These are phyloP conservation scores for Ceratocystis destructans DNA, from an alignment of 2,329 filamentous ascomycete species.

Conservation along the genomic window DNA sequence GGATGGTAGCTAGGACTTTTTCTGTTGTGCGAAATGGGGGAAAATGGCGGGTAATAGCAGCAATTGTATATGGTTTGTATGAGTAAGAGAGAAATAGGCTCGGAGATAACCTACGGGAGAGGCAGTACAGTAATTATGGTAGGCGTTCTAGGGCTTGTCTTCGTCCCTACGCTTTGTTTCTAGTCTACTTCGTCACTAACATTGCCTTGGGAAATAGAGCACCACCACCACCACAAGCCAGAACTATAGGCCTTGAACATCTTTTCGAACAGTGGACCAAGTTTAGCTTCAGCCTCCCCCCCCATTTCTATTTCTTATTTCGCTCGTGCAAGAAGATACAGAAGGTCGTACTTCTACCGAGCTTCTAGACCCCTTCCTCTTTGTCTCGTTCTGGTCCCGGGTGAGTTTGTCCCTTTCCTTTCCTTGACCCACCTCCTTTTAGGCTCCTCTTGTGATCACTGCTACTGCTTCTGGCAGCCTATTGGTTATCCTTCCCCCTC, in stretches of 20 bases:
- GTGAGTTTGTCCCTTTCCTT: background rate
- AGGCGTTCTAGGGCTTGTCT: background rate
- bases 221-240: background rate
- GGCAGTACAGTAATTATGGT: background rate
- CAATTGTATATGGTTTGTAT: background rate
- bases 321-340: background rate
- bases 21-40: too few species aligned
- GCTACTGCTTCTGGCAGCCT: background rate
- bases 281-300: background rate
- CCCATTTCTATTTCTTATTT: background rate
- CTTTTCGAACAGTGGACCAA: background rate
- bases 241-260: background rate
- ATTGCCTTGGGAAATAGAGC: background rate
- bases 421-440: background rate
- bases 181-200: background rate
- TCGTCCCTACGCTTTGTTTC: background rate
- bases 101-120: background rate
- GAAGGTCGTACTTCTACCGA: background rate
- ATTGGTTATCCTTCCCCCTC: background rate
- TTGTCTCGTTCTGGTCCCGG: background rate
- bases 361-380: conserved; percentile 3
- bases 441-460: background rate
- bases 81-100: background rate
- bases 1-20: background rate
- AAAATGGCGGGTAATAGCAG: background rate